These are phyloP conservation scores for Yamadazyma paraphyllophila DNA, from an alignment of 805 yeast species.

Conservation along the genomic window DNA sequence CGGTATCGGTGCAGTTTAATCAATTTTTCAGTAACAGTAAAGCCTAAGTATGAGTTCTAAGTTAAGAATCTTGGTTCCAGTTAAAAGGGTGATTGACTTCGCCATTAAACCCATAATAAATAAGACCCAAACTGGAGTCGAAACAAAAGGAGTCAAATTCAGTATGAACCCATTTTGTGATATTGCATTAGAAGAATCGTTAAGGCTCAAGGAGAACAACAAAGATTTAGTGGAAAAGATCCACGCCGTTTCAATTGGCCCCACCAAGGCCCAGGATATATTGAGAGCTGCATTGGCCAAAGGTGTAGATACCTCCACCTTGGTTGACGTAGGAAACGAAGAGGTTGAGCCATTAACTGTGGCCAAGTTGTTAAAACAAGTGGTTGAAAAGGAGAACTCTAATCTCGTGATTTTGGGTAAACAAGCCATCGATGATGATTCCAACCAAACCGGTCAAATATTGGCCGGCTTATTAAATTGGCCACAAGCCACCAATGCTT, in stretches of 20 bases:
- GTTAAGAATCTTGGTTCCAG: conserved; percentile 82
- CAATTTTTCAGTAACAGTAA: conserved; percentile 1
- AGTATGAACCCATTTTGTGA: conserved; percentile 97
- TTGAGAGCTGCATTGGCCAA: conserved; percentile 89
- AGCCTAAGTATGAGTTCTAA: conserved; percentile 34
- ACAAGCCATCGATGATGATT: conserved; percentile 95
- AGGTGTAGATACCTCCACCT: conserved; percentile 86
- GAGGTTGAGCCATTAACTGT: conserved; percentile 84
- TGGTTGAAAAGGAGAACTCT: conserved; percentile 66
- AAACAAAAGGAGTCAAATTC: conserved; percentile 86
- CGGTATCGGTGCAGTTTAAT: conserved; percentile 11
- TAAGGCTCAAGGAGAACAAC: conserved; percentile 66
- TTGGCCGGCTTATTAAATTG: conserved; percentile 89
- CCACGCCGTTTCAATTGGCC: conserved; percentile 91
- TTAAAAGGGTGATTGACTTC: conserved; percentile 90
- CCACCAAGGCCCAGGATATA: conserved; percentile 81
- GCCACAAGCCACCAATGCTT: conserved; percentile 97
- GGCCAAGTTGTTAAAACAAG: conserved; percentile 76
- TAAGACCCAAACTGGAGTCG: conserved; percentile 79
- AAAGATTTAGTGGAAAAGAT: conserved; percentile 70
- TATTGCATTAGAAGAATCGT: conserved; percentile 95
- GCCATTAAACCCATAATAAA: conserved; percentile 92
- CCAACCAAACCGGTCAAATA: conserved; percentile 95
- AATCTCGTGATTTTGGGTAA: conserved; percentile 90
- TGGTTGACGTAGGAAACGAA: conserved; percentile 71